phyloP scores from a whole-genome alignment of 257 asterid species.

The Linderniella brevidens region DNA sequence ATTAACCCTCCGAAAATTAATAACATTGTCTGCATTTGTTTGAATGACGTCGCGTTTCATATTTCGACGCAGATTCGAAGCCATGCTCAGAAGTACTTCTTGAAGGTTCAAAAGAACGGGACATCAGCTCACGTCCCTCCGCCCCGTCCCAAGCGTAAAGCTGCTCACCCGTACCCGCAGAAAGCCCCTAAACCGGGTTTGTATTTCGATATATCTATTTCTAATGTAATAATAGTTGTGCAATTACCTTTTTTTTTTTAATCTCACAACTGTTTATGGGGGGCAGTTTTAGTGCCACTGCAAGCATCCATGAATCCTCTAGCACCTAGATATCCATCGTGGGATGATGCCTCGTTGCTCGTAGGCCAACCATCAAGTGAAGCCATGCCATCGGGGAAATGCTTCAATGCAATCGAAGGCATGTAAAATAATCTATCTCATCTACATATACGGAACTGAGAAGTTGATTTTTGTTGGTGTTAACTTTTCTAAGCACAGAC shows the following conservation, averaged over 20 bases:
- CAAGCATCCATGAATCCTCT: slow-evolving; percentile 47
- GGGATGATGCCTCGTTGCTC: slow-evolving; percentile 67
- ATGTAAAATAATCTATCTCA: too few relatives aligned
- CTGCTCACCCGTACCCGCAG: slow-evolving; percentile 94
- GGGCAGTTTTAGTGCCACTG: slow-evolving; percentile 42
- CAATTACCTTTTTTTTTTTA: not conserved
- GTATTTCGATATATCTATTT: slow-evolving; percentile 5
- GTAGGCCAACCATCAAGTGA: slow-evolving; percentile 30
- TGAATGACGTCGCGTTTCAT: too few relatives aligned
- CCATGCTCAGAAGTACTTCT: slow-evolving; percentile 93
- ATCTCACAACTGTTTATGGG: not conserved
- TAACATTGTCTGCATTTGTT: too few relatives aligned
- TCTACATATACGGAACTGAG: too few relatives aligned
- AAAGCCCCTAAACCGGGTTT: slow-evolving; percentile 86
- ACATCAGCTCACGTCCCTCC: slow-evolving; percentile 89
- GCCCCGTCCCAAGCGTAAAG: slow-evolving; percentile 98
- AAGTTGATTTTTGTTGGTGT: too few relatives aligned
- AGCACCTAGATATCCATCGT: slow-evolving; percentile 36
- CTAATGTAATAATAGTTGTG: not conserved
- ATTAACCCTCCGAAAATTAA: too few relatives aligned
- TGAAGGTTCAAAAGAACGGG: slow-evolving; percentile 94
- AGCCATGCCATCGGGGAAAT: slow-evolving; percentile 22
- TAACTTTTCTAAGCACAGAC: too few relatives aligned
- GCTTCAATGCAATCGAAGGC: too few relatives aligned
- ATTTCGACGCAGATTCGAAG: slow-evolving; percentile 61